phyloP scores from a whole-genome alignment of 148 eudicot species.

The Gaultheria prostrata region DNA sequence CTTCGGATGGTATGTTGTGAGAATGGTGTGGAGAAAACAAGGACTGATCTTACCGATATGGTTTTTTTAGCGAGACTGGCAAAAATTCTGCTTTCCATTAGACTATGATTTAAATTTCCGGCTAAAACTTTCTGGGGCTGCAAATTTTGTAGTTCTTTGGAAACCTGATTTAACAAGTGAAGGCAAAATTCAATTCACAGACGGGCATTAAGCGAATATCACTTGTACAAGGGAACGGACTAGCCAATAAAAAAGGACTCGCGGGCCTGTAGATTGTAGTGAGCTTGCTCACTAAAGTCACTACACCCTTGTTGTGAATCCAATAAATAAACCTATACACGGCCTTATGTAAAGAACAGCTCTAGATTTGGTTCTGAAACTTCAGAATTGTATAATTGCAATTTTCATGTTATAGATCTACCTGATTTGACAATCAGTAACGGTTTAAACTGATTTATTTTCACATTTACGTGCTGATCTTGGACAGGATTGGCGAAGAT shows the following conservation, averaged over 20 bases:
- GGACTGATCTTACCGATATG: neutral
- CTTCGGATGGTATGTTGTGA: neutral
- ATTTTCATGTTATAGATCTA: too few relatives aligned
- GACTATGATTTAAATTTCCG: neutral
- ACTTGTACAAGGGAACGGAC: neutral
- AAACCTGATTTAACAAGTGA: neutral
- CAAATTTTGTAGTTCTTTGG: neutral
- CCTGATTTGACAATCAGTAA: neutral
- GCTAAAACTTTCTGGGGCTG: neutral
- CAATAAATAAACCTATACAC: too few relatives aligned
- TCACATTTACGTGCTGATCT: neutral
- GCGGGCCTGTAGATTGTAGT: too few relatives aligned
- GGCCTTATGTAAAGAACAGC: neutral
- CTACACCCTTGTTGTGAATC: too few relatives aligned
- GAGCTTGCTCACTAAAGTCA: too few relatives aligned
- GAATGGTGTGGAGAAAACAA: neutral
- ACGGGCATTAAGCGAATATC: neutral
- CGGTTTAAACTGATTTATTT: neutral
- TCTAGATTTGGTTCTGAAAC: neutral
- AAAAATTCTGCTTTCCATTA: neutral
- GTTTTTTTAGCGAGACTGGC: neutral
- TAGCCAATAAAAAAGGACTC: neutral
- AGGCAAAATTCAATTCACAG: neutral
- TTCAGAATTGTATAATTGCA: too few relatives aligned
- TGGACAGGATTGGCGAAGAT: conserved; percentile 78